Conservation (phyloP, 495 filamentous ascomycete species). For the Podospora conica region DNA sequence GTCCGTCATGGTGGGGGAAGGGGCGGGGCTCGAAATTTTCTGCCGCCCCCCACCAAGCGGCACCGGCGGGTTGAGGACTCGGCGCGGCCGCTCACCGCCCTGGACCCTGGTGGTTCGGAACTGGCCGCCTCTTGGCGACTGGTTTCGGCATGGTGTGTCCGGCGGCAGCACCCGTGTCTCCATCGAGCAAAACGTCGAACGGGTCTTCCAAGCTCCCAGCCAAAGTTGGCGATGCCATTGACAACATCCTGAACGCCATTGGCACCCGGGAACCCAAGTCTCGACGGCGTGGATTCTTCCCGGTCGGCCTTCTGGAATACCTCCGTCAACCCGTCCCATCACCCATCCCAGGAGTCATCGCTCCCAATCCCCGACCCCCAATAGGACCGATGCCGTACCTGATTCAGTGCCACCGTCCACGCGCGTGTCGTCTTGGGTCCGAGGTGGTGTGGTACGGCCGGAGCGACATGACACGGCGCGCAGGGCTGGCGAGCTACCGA, state of each 20-base stretch:
- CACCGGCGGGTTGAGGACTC: constrained; percentile 1
- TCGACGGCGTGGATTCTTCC: neutral
- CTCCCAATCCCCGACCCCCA: neutral
- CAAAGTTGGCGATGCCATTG: neutral
- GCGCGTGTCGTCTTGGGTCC: neutral
- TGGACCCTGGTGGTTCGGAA: neutral
- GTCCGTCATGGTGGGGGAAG: neutral
- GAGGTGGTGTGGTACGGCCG: neutral
- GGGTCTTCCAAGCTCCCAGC: neutral
- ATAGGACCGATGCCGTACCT: neutral
- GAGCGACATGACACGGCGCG: neutral
- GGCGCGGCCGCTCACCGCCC: neutral
- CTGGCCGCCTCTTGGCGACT: neutral
- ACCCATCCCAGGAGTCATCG: neutral
- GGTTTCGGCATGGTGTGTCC: neutral
- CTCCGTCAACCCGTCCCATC: too few relatives aligned
- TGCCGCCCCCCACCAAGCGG: neutral
- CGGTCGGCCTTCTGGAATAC: too few relatives aligned
- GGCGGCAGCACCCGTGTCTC: constrained; percentile 6
- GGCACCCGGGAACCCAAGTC: too few relatives aligned
- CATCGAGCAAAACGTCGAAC: too few relatives aligned
- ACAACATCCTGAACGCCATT: neutral
- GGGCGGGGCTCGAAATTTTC: neutral
- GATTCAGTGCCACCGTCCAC: neutral
- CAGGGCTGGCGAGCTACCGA: neutral